Conservation (phyloP, 176 grass and related monocot genomes). For the Phoenix dactylifera region DNA sequence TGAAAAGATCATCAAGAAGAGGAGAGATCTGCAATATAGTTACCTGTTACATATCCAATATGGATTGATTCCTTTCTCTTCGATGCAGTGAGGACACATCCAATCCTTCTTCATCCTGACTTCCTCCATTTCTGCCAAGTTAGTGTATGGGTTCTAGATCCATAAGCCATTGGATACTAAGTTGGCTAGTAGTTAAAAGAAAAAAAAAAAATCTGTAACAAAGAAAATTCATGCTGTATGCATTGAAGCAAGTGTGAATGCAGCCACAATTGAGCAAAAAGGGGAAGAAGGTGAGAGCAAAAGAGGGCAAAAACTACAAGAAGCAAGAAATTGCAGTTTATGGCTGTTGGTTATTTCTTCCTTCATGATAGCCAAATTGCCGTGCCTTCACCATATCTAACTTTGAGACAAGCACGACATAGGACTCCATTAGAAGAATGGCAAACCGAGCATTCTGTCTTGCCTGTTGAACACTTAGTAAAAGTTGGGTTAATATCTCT, state of each 20-base stretch:
- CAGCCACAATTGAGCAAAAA: too few species aligned
- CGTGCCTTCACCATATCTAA: constrained; percentile 84
- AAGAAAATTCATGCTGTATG: background rate
- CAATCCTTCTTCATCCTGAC: constrained; percentile 69
- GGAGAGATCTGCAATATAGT: background rate
- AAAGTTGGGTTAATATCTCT: background rate
- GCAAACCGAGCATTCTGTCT: constrained; percentile 73
- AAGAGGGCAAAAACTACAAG: too few species aligned
- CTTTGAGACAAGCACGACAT: constrained; percentile 86
- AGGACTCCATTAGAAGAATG: constrained; percentile 68
- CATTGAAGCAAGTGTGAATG: too few species aligned
- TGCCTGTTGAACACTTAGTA: constrained; percentile 27
- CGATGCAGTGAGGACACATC: constrained; percentile 88
- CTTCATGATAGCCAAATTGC: background rate
- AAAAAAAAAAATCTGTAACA: background rate
- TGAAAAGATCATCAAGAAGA: too few species aligned
- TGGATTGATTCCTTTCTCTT: constrained; percentile 65
- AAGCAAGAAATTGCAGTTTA: background rate
- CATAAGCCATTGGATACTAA: too few species aligned
- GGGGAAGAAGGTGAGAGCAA: too few species aligned
- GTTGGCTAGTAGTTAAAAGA: background rate
- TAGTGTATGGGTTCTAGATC: background rate
- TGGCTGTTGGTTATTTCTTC: too few species aligned
- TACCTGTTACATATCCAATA: constrained; percentile 97
- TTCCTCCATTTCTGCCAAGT: constrained; percentile 60